Evolutionary conservation across 1,284 basidiomycete genomes (phyloP).

Genomic region (Tilletia caries): DNA sequence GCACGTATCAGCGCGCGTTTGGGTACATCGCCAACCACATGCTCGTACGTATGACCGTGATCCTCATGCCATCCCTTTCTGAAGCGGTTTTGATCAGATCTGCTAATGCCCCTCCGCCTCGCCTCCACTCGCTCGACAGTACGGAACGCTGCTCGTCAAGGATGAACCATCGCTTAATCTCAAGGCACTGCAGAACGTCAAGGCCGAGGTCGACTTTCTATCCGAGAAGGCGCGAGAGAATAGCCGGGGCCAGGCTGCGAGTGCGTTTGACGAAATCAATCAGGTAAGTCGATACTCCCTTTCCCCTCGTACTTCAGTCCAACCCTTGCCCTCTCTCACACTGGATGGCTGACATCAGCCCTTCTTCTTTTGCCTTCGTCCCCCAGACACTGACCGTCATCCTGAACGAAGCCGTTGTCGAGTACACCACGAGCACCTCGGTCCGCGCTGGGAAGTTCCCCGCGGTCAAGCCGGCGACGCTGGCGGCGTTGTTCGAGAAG

Average conservation of each 20-base stretch:
- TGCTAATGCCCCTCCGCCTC: too few species aligned
- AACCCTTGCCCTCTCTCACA: neutral
- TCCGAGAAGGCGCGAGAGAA: conserved; percentile 24
- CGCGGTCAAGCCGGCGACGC: conserved; percentile 18
- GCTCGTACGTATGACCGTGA: conserved; percentile 62
- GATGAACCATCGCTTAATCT: conserved; percentile 23
- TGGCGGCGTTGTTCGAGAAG: conserved; percentile 27
- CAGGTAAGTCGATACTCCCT: conserved; percentile 12
- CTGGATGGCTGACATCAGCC: conserved; percentile 14
- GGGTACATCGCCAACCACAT: conserved; percentile 79
- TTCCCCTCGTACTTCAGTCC: neutral
- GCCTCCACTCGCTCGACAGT: neutral
- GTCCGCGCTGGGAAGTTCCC: conserved; percentile 20
- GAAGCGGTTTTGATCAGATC: neutral
- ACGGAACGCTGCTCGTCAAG: conserved; percentile 20
- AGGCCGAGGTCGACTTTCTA: conserved; percentile 34
- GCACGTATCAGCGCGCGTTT: conserved; percentile 80
- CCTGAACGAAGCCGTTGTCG: conserved; percentile 72
- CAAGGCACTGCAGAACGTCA: conserved; percentile 18
- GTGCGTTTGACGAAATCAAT: conserved; percentile 17
- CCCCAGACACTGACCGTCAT: conserved; percentile 72
- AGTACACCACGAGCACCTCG: conserved; percentile 61
- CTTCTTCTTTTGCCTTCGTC: conserved; percentile 14
- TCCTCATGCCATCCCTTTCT: neutral
- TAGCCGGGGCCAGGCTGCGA: neutral